phyloP scores from a whole-genome alignment of 352 stramenopile genomes.

The Globisporangium abappressorium region DNA sequence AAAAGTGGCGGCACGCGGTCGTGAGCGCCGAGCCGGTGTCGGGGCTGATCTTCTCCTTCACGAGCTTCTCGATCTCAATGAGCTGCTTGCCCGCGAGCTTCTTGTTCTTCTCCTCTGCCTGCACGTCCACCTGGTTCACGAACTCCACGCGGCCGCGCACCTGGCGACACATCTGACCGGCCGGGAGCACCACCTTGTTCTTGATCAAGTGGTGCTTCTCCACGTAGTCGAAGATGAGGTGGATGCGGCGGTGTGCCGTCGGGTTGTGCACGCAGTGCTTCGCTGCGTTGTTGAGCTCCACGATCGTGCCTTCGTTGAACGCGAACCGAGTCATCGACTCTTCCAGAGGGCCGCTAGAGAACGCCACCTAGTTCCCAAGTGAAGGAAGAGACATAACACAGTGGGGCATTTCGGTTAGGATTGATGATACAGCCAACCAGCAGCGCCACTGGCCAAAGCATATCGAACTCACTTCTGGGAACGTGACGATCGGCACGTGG shows the following conservation, averaged over 20 bases:
- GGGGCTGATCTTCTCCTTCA: constrained; percentile 19
- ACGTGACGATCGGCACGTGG: constrained; percentile 92
- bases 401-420: not conserved
- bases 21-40: constrained; percentile 24
- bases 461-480: constrained; percentile 25
- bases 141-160: constrained; percentile 54
- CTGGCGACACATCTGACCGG: constrained; percentile 47
- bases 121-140: constrained; percentile 26
- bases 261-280: constrained; percentile 93
- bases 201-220: constrained; percentile 36
- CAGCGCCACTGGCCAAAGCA: not conserved
- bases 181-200: constrained; percentile 26
- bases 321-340: constrained; percentile 58
- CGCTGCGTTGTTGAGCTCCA: constrained; percentile 97
- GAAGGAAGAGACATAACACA: not conserved
- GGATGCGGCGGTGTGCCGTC: constrained; percentile 80
- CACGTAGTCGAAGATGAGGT: constrained; percentile 97
- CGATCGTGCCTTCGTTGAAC: constrained; percentile 89
- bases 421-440: not conserved
- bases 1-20: constrained; percentile 46
- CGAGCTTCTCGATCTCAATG: constrained; percentile 24
- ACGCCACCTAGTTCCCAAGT: constrained; percentile 31
- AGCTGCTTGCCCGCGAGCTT: constrained; percentile 29
- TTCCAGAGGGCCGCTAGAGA: constrained; percentile 61
- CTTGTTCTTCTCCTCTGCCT: constrained; percentile 20